A percentile compares a stretch with the other conserved stretches of the same genome.
Conservation (phyloP, 2,329 filamentous ascomycete species). For the Penicillium sp. region DNA sequence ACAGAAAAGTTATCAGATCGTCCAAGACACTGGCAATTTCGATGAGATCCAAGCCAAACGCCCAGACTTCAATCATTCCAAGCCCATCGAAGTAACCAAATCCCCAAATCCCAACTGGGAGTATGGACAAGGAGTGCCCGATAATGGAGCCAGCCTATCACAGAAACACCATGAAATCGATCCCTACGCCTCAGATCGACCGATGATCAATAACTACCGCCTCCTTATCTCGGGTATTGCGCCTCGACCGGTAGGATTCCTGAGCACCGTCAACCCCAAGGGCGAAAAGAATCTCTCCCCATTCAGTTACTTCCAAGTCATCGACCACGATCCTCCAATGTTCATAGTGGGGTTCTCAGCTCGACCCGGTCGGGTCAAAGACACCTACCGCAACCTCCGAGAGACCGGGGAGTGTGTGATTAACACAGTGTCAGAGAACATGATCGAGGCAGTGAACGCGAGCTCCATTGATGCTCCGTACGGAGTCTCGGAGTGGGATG, state of each 20-base stretch:
- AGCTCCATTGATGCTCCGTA: constrained; percentile 72
- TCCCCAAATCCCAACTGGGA: constrained; percentile 34
- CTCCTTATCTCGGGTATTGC: constrained; percentile 77
- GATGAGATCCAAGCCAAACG: constrained; percentile 31
- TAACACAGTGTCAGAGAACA: constrained; percentile 81
- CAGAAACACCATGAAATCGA: constrained; percentile 63
- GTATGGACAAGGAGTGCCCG: constrained; percentile 19
- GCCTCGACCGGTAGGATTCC: constrained; percentile 71
- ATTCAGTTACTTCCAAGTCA: constrained; percentile 77
- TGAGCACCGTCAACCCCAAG: constrained; percentile 56
- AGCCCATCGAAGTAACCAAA: constrained; percentile 32
- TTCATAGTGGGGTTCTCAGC: constrained; percentile 65
- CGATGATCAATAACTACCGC: constrained; percentile 76
- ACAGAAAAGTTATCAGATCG: constrained; percentile 18
- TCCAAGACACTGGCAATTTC: constrained; percentile 24
- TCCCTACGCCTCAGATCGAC: constrained; percentile 67
- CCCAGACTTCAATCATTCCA: constrained; percentile 31
- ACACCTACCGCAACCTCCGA: constrained; percentile 69
- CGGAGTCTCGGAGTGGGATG: constrained; percentile 72
- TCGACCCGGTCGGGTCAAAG: constrained; percentile 61
- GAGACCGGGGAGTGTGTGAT: constrained; percentile 73
- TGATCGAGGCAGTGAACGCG: constrained; percentile 80
- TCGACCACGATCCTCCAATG: constrained; percentile 79
- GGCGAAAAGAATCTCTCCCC: constrained; percentile 75
- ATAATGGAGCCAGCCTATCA: constrained; percentile 9